Conservation (phyloP, 2,329 filamentous ascomycete species). For the Epichloe glyceriae region DNA sequence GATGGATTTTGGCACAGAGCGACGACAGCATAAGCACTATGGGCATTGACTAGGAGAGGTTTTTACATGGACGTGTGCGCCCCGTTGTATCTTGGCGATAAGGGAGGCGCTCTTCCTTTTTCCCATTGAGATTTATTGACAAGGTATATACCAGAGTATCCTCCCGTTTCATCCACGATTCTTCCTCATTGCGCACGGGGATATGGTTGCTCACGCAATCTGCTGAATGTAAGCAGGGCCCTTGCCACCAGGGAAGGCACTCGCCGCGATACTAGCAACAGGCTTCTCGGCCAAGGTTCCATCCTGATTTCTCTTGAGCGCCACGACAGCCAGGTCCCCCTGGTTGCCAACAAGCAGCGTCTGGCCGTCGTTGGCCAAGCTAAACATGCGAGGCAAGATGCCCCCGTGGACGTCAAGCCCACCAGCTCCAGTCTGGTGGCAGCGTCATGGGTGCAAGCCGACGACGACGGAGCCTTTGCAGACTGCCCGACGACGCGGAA, state of each 20-base stretch:
- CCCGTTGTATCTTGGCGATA: too few relatives aligned
- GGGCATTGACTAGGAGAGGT: too few relatives aligned
- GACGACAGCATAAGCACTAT: too few relatives aligned
- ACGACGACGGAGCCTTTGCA: background rate
- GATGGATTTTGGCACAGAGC: too few relatives aligned
- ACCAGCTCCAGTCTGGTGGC: slow-evolving; percentile 19
- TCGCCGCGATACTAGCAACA: slow-evolving; percentile 13
- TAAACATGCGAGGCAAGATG: slow-evolving; percentile 33
- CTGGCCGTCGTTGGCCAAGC: slow-evolving; percentile 20
- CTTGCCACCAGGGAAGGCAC: slow-evolving; percentile 10
- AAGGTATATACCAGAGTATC: too few relatives aligned
- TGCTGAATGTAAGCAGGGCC: slow-evolving; percentile 22
- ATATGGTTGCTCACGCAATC: slow-evolving; percentile 1
- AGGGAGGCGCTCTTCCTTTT: too few relatives aligned
- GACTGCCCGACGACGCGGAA: slow-evolving; percentile 20
- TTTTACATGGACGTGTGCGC: too few relatives aligned
- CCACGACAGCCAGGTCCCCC: slow-evolving; percentile 26
- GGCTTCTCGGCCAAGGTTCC: slow-evolving; percentile 19
- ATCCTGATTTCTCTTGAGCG: slow-evolving; percentile 15
- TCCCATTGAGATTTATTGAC: too few relatives aligned
- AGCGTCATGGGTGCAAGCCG: slow-evolving; percentile 9
- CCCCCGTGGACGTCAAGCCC: slow-evolving; percentile 23
- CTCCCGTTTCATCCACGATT: too few relatives aligned
- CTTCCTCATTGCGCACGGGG: too few relatives aligned
- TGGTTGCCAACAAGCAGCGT: slow-evolving; percentile 36